Percentiles rank a stretch among this genome's conserved stretches.
Conservation (phyloP, 148 eudicot species). For the Vaccinium darrowii region DNA sequence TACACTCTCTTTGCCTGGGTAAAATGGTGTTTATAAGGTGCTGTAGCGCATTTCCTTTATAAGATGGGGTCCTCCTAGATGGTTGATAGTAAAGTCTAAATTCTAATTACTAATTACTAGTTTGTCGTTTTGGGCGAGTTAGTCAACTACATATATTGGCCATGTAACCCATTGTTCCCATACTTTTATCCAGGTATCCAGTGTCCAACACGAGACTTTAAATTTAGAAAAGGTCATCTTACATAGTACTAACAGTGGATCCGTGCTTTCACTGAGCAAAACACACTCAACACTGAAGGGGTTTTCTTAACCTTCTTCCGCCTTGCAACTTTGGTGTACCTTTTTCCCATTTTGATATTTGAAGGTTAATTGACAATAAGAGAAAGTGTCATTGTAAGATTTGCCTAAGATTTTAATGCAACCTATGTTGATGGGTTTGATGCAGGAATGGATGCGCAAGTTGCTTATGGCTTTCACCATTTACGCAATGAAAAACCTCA, state of each 20-base stretch:
- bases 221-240: neutral
- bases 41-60: neutral
- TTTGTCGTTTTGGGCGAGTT: neutral
- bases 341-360: neutral
- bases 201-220: neutral
- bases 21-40: neutral
- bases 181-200: neutral
- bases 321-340: neutral
- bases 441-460: conserved; percentile 96
- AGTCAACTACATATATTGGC: neutral
- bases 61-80: neutral
- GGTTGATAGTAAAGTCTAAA: no score
- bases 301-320: neutral
- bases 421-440: neutral
- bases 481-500: conserved; percentile 84
- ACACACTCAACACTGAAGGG: neutral
- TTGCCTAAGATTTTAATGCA: neutral
- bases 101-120: neutral
- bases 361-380: neutral
- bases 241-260: neutral
- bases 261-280: neutral
- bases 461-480: conserved; percentile 87
- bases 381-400: neutral
- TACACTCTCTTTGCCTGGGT: neutral
- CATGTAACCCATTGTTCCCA: neutral